These are phyloP conservation scores for Hondaea fermentalgiana DNA, from an alignment of 108 stramenopile genomes.

Conservation along the genomic window DNA sequence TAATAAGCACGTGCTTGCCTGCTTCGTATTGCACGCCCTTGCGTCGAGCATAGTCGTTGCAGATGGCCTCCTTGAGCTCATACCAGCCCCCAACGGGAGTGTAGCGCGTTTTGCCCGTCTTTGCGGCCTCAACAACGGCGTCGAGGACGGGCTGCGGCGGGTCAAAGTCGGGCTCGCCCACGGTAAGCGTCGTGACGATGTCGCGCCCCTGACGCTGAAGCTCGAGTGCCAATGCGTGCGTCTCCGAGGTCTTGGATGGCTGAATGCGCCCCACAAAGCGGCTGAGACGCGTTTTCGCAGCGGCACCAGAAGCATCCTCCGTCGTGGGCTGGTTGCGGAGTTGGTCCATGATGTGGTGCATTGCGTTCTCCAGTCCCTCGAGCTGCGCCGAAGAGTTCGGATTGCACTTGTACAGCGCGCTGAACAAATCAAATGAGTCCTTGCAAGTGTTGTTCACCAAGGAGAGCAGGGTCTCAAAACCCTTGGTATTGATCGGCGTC, in stretches of 20 bases:
- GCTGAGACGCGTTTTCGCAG: not conserved
- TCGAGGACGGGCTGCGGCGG: constrained; percentile 76
- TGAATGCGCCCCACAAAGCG: constrained; percentile 4
- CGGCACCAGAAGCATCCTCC: not conserved
- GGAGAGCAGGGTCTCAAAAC: constrained; percentile 82
- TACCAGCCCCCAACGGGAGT: constrained; percentile 83
- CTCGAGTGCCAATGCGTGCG: constrained; percentile 41
- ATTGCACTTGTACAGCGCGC: constrained; percentile 91
- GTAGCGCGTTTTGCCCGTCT: constrained; percentile 69
- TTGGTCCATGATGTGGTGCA: not conserved
- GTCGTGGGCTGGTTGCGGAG: not conserved
- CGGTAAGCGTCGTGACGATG: constrained; percentile 79
- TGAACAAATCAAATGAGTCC: constrained; percentile 95
- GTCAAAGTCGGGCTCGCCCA: constrained; percentile 91
- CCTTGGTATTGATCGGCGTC: constrained; percentile 84
- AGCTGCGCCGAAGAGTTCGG: constrained; percentile 1
- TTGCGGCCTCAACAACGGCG: constrained; percentile 55
- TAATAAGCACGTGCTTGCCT: constrained; percentile 74
- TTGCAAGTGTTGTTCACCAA: constrained; percentile 82
- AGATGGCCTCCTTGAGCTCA: constrained; percentile 72
- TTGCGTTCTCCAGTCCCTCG: not conserved
- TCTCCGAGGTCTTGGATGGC: constrained; percentile 26
- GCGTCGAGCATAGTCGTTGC: constrained; percentile 63
- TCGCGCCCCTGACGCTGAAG: constrained; percentile 40
- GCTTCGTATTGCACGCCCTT: constrained; percentile 72